Evolutionary conservation across 768 basidiomycete genomes (phyloP), one percentile per base, ranked within the genome.

Genomic region (Scleroderma bovista): DNA sequence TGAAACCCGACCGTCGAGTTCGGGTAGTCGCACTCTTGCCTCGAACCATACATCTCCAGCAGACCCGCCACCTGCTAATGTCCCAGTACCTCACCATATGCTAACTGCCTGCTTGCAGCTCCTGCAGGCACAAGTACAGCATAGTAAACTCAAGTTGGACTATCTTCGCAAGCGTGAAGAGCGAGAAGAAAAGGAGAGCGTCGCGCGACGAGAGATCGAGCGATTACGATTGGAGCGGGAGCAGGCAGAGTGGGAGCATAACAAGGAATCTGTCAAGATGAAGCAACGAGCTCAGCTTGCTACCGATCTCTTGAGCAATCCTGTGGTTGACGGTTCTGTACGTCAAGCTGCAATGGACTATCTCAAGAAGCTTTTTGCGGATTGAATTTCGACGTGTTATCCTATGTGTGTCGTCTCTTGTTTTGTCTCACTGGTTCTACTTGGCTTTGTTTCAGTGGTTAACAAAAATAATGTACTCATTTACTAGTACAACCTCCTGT

Each of bases 271-370:
- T n/a, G 68, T 68, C 29, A 70, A 70, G 45, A 72, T 72, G 44
- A 84, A 78, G 65, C 80, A 84, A 52, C 84, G 79, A 58, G 78
- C 79, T 22, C 78, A 81, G 51, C 76, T 78, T 51, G 87, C 87
- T 20, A 79, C 83, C 50, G 83, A 86, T 46, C 53, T 89, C 36
- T 66, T 89, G 54, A 72, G 74, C 19, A 86, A 81, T 54, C 74
- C 76, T 6, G 69, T 67, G 33, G 73, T 80, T 8, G 84, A 86
- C 53, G 72, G 72, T n/a, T 71, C 74, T 11, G 72, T 87, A 47
- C 82, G 79, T 63, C 77, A 80, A 56, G 80, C 80, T 5, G 86
- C 85, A 3, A 75, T 80, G 38, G 85, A 87, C 44, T 88, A 84
- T 67, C 67, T 88, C 56, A 84, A 84, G 68, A 82, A 78, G 60